Conservation (phyloP, 306 rosid species). For the Pterocarpus santalinus region DNA sequence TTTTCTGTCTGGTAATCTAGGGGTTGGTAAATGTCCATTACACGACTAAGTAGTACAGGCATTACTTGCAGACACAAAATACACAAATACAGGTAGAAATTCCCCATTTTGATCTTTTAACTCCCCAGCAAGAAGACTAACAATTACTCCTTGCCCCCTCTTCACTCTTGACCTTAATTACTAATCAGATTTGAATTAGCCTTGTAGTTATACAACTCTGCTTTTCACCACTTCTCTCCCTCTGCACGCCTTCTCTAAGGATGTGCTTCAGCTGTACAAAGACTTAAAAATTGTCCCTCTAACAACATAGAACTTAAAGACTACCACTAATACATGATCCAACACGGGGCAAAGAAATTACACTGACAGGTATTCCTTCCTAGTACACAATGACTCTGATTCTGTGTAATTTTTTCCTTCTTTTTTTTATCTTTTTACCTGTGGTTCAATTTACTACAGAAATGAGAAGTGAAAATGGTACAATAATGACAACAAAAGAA, state of each 20-base stretch:
- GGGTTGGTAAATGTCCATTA: conserved; percentile 54
- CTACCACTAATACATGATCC: conserved; percentile 19
- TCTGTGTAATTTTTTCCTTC: conserved; percentile 17
- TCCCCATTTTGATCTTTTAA: conserved; percentile 38
- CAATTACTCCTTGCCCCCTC: conserved; percentile 41
- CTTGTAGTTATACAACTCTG: conserved; percentile 51
- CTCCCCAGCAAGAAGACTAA: conserved; percentile 39
- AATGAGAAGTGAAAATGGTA: conserved; percentile 61
- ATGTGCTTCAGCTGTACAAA: conserved; percentile 66
- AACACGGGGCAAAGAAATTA: conserved; percentile 42
- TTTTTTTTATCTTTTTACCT: conserved; percentile 51
- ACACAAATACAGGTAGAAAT: conserved; percentile 17
- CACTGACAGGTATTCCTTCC: conserved; percentile 56
- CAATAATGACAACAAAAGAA: conserved; percentile 58
- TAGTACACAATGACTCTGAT: conserved; percentile 50
- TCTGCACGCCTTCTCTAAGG: conserved; percentile 19
- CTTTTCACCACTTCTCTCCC: conserved; percentile 29
- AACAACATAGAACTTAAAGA: conserved; percentile 44
- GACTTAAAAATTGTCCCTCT: conserved; percentile 54
- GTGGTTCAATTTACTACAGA: conserved; percentile 78
- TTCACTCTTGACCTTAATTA: conserved; percentile 25
- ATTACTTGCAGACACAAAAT: conserved; percentile 25
- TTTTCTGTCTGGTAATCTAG: conserved; percentile 51
- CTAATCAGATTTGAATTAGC: conserved; percentile 53
- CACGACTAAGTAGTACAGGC: conserved; percentile 51